These are phyloP conservation scores for Solanum pennellii DNA, from an alignment of 257 asterid genomes.

Conservation along the genomic window DNA sequence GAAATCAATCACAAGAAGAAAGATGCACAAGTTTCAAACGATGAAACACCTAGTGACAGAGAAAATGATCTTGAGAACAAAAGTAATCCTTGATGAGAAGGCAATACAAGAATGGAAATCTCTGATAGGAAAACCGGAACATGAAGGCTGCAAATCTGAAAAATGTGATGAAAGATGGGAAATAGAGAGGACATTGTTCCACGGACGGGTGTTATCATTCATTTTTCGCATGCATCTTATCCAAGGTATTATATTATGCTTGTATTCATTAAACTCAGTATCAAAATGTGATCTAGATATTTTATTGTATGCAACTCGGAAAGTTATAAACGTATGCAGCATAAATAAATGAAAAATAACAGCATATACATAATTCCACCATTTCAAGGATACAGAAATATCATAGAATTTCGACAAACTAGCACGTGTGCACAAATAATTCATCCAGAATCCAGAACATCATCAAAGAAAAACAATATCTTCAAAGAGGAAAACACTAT, in stretches of 20 bases:
- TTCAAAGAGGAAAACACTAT: not conserved
- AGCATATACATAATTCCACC: not conserved
- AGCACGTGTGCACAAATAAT: not conserved
- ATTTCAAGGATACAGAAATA: not conserved
- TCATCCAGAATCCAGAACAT: not conserved
- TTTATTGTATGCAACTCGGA: not conserved
- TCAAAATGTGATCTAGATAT: not conserved
- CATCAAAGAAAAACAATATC: not conserved
- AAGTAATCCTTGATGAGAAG: no score
- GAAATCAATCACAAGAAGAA: no score
- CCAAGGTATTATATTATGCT: conserved; percentile 39
- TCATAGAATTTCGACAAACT: not conserved
- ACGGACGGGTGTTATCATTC: conserved; percentile 52
- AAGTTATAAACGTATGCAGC: not conserved
- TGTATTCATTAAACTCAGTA: not conserved
- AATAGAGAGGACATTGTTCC: conserved; percentile 50
- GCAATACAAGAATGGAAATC: no score
- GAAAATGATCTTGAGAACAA: no score
- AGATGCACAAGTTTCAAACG: no score
- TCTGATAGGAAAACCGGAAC: no score
- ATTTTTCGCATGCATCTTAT: conserved; percentile 73
- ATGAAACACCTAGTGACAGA: no score
- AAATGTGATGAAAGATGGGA: conserved; percentile 57
- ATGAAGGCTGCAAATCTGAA: conserved; percentile 8
- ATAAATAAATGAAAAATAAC: not conserved